Base-by-base conservation (phyloP, 2,329 filamentous ascomycete species). In the Aspergillus jensenii region DNA sequence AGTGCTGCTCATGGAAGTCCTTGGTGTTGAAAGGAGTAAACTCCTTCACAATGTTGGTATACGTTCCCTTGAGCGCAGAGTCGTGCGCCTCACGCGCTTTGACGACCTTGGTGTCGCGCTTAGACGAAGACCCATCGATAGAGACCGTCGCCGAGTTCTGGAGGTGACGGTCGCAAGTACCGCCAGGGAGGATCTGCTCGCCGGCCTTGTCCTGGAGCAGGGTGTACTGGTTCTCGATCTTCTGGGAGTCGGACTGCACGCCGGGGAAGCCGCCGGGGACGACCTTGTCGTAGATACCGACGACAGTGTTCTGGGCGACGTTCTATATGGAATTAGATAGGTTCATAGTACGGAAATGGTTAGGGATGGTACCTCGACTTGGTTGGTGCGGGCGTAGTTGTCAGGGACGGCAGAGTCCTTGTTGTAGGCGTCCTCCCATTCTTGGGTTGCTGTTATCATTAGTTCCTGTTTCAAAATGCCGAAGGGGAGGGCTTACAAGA, bases 301-400 rank as follows among this genome's bases (percentile, higher is more conserved):
- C 56, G 14, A 58, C 50, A 15, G 56, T 58, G 23, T 54, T 58
- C 15, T 58, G 56, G 15, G 56, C 56, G 21, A 58, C 50, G n/a
- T 58, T 58, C 56, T 31, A 33, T 50, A 9, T 21, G 0, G 9
- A 25, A 23, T 31, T 40, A 40, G 35, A 15, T 6, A 3, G 4
- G 35, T 6, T 6, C 14, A n/a, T 5, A n/a, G n/a, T n/a, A n/a
- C n/a, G n/a, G n/a, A 17, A 41, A 37, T 19, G 2, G 19, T 8
- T 6, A n/a, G 23, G 17, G 17, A 2, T 6, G 1, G 37, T 52
- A 56, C 55, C 47, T 58, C 56, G 17, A 54, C 50, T 17, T 58
- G 56, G 40, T 50, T 54, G 12, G 31, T 31, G 1, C 37, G 56
- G 19, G 56, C 50, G 19, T 58, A 58, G 8, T 58, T 40, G 33